A percentile compares a stretch with the other conserved stretches of the same genome.
Evolutionary conservation across 1,284 basidiomycete genomes (phyloP).

Genomic region (Pholiota adiposa): DNA sequence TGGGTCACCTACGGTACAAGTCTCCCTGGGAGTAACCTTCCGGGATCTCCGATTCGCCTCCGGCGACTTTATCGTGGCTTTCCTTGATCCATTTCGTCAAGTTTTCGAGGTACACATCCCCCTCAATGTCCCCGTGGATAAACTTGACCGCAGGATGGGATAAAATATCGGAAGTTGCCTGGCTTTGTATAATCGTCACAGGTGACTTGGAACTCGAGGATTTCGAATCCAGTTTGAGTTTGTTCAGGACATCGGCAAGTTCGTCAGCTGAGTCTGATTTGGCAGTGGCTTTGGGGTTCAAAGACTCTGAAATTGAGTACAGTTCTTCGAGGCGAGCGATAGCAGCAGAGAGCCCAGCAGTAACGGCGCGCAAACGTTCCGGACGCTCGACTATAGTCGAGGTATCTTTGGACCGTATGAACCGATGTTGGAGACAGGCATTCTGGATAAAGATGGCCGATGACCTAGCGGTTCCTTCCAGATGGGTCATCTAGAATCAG

Average conservation of each 20-base stretch:
- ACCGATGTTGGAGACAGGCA: slow-evolving; percentile 74
- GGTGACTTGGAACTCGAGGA: slow-evolving; percentile 12
- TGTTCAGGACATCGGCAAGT: slow-evolving; percentile 58
- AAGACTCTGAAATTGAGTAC: not conserved
- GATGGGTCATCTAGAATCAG: not conserved
- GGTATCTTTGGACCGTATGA: slow-evolving; percentile 74
- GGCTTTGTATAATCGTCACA: slow-evolving; percentile 55
- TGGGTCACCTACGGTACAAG: slow-evolving; percentile 69
- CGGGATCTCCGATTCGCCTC: slow-evolving; percentile 82
- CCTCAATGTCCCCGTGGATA: slow-evolving; percentile 72
- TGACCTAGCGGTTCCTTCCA: not conserved
- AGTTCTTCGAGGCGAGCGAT: slow-evolving; percentile 72
- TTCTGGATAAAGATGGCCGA: slow-evolving; percentile 57
- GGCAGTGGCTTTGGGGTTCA: slow-evolving; percentile 1
- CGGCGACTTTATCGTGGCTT: slow-evolving; percentile 66
- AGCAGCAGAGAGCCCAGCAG: slow-evolving; percentile 79
- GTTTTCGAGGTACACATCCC: slow-evolving; percentile 69
- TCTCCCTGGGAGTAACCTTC: slow-evolving; percentile 76
- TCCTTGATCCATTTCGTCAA: slow-evolving; percentile 65
- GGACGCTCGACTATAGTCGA: slow-evolving; percentile 87
- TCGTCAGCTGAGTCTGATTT: slow-evolving; percentile 43
- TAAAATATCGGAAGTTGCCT: slow-evolving; percentile 57
- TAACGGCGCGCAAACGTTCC: slow-evolving; percentile 84
- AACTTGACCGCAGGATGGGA: slow-evolving; percentile 70
- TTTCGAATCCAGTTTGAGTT: slow-evolving; percentile 50